Conservation (phyloP, 2,329 filamentous ascomycete species). For the Allantophomopsis lycopodina region DNA sequence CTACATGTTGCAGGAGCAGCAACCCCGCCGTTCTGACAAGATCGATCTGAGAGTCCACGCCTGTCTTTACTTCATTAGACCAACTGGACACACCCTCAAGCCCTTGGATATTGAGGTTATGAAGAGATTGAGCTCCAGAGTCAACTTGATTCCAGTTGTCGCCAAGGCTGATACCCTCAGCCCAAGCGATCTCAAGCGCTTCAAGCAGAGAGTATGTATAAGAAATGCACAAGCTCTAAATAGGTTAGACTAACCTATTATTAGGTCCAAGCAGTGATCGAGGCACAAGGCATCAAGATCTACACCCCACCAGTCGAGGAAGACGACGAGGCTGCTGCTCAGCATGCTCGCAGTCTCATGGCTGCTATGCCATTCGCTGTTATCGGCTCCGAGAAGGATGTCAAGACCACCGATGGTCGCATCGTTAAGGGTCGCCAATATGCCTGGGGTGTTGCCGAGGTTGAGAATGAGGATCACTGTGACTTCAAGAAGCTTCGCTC, state of each 20-base stretch:
- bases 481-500: conserved; percentile 99
- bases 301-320: conserved; percentile 97
- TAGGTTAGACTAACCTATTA: conserved; percentile 14
- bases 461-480: conserved; percentile 99
- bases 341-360: conserved; percentile 90
- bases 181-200: conserved; percentile 77
- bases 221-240: background rate
- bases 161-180: conserved; percentile 98
- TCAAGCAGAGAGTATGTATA: conserved; percentile 77
- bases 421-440: conserved; percentile 99
- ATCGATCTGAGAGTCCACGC: conserved; percentile 98
- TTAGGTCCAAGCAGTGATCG: conserved; percentile 87
- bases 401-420: conserved; percentile 88
- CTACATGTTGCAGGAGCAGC: conserved; percentile 99
- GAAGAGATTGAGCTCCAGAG: conserved; percentile 96
- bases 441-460: conserved; percentile 97
- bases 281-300: conserved; percentile 99
- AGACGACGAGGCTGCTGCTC: conserved; percentile 90
- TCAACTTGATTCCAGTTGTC: conserved; percentile 96
- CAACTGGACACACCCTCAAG: conserved; percentile 96
- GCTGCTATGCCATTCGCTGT: conserved; percentile 97
- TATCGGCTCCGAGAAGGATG: conserved; percentile 98
- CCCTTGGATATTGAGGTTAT: conserved; percentile 98
- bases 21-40: conserved; percentile 95
- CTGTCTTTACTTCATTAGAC: conserved; percentile 98